phyloP scores from a whole-genome alignment of 2,329 filamentous ascomycete species.

The Pyrenophora tritici-repentis region DNA sequence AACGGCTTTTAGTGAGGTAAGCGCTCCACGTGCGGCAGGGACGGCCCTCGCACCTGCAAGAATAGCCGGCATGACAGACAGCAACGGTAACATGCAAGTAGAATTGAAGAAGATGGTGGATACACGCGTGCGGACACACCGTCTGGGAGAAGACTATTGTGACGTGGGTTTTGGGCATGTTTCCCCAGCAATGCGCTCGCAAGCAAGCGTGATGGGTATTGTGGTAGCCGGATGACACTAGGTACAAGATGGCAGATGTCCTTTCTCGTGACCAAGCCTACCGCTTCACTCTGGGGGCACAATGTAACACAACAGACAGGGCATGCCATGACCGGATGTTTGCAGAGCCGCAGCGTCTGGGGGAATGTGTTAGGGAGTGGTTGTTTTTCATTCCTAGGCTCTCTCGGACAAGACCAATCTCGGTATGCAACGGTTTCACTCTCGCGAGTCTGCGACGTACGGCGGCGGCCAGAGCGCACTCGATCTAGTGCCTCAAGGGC shows the following conservation, averaged over 20 bases:
- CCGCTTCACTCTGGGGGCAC: too few species aligned
- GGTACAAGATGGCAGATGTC: conserved; percentile 6
- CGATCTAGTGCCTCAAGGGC: background rate
- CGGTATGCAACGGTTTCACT: conserved; percentile 13
- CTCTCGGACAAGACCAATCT: background rate
- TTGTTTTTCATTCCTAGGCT: background rate
- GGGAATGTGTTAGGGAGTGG: background rate
- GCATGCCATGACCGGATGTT: background rate
- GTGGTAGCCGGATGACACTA: too few species aligned
- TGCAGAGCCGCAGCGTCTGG: conserved; percentile 7
- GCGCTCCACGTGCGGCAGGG: conserved; percentile 7
- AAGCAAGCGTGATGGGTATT: too few species aligned
- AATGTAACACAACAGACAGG: background rate
- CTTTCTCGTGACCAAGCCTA: too few species aligned
- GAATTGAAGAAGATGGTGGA: background rate
- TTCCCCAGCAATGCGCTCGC: too few species aligned
- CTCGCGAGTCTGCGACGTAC: conserved; percentile 15
- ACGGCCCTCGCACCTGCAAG: conserved; percentile 1
- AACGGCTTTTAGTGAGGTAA: background rate
- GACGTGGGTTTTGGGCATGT: too few species aligned
- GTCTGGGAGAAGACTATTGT: too few species aligned
- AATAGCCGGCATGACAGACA: too few species aligned
- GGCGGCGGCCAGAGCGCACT: conserved; percentile 9
- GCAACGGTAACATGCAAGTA: background rate
- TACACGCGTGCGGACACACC: background rate